phyloP scores from a whole-genome alignment of 1,139 yeast genomes.

The Suhomyces bolitotheri region DNA sequence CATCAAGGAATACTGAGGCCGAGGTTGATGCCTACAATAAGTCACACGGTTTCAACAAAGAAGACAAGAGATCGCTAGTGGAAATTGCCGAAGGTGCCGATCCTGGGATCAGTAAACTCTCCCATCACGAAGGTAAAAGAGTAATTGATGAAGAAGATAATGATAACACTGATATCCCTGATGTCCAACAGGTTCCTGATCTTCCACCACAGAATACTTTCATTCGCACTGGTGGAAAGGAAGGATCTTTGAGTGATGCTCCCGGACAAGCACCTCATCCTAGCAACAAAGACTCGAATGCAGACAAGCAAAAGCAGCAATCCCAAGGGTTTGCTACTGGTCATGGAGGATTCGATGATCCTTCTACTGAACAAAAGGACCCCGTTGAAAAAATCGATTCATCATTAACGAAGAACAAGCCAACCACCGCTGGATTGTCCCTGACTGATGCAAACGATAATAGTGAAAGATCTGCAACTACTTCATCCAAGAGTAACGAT shows the following conservation, averaged over 20 bases:
- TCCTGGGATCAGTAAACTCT: conserved; percentile 22
- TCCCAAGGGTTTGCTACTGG: conserved; percentile 7
- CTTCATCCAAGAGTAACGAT: too few relatives aligned
- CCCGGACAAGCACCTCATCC: conserved; percentile 3
- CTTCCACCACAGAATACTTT: conserved; percentile 15
- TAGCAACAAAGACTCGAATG: conserved; percentile 2
- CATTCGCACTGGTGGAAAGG: conserved; percentile 20
- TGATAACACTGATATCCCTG: conserved; percentile 7
- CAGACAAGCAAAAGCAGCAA: conserved; percentile 4
- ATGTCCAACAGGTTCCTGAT: conserved; percentile 18
- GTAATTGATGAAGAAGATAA: conserved; percentile 12
- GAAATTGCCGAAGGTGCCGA: conserved; percentile 30
- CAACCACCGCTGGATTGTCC: too few relatives aligned
- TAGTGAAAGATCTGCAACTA: neutral
- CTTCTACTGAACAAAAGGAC: neutral
- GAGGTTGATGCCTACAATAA: conserved; percentile 31
- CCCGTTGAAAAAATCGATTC: conserved; percentile 7
- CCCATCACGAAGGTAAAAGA: conserved; percentile 19
- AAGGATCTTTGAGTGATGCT: conserved; percentile 13
- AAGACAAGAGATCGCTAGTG: conserved; percentile 27
- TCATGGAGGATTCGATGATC: conserved; percentile 1
- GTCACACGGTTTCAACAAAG: conserved; percentile 27
- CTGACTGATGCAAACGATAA: conserved; percentile 1
- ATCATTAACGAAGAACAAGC: too few relatives aligned
- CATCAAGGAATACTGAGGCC: conserved; percentile 18